Base-by-base conservation (phyloP, 164 flowering plant species). In the Platanus orientalis region DNA sequence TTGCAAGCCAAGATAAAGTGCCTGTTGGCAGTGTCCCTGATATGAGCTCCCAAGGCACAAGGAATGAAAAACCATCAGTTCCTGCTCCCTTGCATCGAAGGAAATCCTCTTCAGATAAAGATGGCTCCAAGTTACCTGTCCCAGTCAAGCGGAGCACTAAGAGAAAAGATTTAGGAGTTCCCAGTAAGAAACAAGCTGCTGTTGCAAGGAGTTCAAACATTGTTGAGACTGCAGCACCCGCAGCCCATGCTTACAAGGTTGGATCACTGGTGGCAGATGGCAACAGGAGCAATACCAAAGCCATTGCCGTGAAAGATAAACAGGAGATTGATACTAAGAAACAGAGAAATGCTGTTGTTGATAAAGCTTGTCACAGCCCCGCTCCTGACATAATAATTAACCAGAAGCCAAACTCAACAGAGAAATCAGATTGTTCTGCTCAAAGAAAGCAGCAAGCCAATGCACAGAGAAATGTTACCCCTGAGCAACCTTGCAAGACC, bases 31-130 rank as follows among this genome's bases (percentile, higher is more conserved):
- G 16, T 51, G 34, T 73, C 50, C 57, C 63, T 19, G 28, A 25
- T 68, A 36, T 49, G 53, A 58, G 52, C 59, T 54, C 68, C n/a
- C 72, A 57, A 14, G 64, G 45, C 11, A 48, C n/a, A 42, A 61
- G 55, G 39, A 36, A 34, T 53, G 51, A 57, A 51, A 53, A 30
- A 21, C n/a, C 57, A 52, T 27, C 67, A 4, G 58, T 49, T 30
- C 29, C 29, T 21, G 55, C 25, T 19, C 50, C 67, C 30, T 25
- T 61, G 19, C 63, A 66, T 11, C 61, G 51, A 58, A 65, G 54
- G 24, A 65, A 59, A 69, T 59, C 70, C 27, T 34, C 71, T 58
- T 69, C 64, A 12, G 70, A 54, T 30, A 62, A 62, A 69, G 66
- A 42, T 34, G 68, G 48, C 59, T 56, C 56, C 58, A 70, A 58